Percentiles rank a stretch among this genome's conserved stretches.
phyloP scores from a whole-genome alignment of 75 land plant species.

The Cunninghamia lanceolata region DNA sequence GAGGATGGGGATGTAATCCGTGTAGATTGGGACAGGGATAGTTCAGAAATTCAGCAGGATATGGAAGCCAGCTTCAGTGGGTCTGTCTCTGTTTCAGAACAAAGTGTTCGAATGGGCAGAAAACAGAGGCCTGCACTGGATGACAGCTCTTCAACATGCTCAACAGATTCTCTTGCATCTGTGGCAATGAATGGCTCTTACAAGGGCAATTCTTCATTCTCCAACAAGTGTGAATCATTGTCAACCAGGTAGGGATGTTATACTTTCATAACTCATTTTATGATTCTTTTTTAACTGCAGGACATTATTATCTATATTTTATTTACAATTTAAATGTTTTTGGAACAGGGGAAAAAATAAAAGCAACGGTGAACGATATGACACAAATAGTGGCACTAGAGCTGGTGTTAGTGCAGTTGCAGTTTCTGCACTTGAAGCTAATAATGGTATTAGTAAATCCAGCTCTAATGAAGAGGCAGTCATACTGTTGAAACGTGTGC shows the following conservation, averaged over 20 bases:
- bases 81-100: constrained; percentile 21
- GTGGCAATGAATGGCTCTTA: constrained; percentile 50
- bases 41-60: constrained; percentile 56
- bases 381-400: constrained; percentile 27
- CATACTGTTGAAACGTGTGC: constrained; percentile 39
- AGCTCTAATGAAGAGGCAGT: constrained; percentile 49
- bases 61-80: constrained; percentile 74
- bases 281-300: neutral
- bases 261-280: neutral
- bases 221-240: constrained; percentile 30
- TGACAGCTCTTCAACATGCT: constrained; percentile 97
- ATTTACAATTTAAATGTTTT: constrained; percentile 1
- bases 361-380: constrained; percentile 22
- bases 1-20: constrained; percentile 76
- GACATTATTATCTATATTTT: neutral
- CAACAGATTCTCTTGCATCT: constrained; percentile 92
- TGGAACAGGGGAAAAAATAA: constrained; percentile 55
- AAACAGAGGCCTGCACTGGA: constrained; percentile 61
- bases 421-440: constrained; percentile 28
- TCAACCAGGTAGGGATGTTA: constrained; percentile 37
- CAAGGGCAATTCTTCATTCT: constrained; percentile 36
- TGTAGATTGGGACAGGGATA: constrained; percentile 76
- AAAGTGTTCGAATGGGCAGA: constrained; percentile 44
- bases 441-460: constrained; percentile 28
- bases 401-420: constrained; percentile 24